A percentile compares a stretch with the other conserved stretches of the same genome.
These are phyloP conservation scores for Starmerella stellata DNA, from an alignment of 805 yeast species.

Conservation along the genomic window DNA sequence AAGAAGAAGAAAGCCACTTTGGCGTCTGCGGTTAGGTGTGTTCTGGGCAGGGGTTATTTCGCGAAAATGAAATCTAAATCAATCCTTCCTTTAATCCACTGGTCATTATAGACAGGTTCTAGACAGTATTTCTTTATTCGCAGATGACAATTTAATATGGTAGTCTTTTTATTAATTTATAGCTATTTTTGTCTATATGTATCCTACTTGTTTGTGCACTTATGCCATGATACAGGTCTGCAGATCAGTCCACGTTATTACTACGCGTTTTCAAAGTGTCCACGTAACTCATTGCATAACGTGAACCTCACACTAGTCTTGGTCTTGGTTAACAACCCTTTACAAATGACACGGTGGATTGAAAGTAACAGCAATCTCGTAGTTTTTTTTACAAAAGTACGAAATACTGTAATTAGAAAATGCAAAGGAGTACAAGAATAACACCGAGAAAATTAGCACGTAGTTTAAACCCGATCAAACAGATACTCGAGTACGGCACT, in stretches of 20 bases:
- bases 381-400: too few species aligned
- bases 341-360: too few species aligned
- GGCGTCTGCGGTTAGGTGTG: constrained; percentile 3
- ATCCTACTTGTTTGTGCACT: neutral
- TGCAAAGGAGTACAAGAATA: too few species aligned
- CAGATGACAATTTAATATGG: too few species aligned
- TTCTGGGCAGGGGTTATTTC: neutral
- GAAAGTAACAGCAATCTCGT: too few species aligned
- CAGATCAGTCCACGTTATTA: neutral
- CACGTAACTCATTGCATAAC: neutral
- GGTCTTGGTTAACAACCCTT: too few species aligned
- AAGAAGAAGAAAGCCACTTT: constrained; percentile 5
- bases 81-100: neutral
- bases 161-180: too few species aligned
- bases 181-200: neutral
- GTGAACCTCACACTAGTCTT: too few species aligned
- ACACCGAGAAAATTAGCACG: too few species aligned
- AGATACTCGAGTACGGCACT: too few species aligned
- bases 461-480: too few species aligned
- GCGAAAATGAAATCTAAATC: neutral
- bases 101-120: neutral
- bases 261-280: neutral
- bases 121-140: neutral
- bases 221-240: neutral
- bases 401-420: too few species aligned